A percentile compares a stretch with the other conserved stretches of the same genome.
Conservation (phyloP, 75 land plant genomes). For the Gnetum montanum region DNA sequence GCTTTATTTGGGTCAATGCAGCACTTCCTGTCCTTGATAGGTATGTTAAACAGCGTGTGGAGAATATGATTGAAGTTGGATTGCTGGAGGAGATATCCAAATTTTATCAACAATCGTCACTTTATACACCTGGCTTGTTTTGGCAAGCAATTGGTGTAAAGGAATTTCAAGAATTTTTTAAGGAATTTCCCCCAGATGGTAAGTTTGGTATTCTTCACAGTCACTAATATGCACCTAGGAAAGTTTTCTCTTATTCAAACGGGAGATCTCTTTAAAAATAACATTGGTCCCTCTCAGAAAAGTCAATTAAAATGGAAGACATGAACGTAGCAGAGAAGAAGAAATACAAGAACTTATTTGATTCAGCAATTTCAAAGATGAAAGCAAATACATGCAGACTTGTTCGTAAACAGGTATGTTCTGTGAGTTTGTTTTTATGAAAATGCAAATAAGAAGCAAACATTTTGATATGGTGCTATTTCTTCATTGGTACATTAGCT, state of each 20-base stretch:
- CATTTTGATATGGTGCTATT: too few relatives aligned
- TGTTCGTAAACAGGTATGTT: conserved; percentile 60
- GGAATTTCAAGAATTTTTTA: conserved; percentile 53
- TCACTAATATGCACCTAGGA: background rate
- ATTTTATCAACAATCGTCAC: conserved; percentile 42
- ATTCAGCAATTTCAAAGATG: conserved; percentile 41
- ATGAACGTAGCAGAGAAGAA: conserved; percentile 4
- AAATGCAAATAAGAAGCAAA: too few relatives aligned
- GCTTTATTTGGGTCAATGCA: conserved; percentile 69
- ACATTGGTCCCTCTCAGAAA: too few relatives aligned
- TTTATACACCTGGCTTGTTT: conserved; percentile 59
- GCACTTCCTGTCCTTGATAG: conserved; percentile 36
- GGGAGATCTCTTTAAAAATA: too few relatives aligned
- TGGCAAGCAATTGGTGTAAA: conserved; percentile 71
- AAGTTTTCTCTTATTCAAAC: background rate
- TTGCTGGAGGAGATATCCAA: conserved; percentile 48
- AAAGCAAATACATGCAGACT: conserved; percentile 60
- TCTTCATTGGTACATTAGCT: too few relatives aligned
- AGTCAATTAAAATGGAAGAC: too few relatives aligned
- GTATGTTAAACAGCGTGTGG: conserved; percentile 60
- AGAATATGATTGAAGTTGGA: conserved; percentile 50
- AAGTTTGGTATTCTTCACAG: background rate
- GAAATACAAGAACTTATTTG: conserved; percentile 17
- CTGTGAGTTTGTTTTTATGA: too few relatives aligned
- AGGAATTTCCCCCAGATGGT: conserved; percentile 3